These are phyloP conservation scores for Vitis rotundifolia DNA, from an alignment of 164 flowering plant species.

Conservation along the genomic window DNA sequence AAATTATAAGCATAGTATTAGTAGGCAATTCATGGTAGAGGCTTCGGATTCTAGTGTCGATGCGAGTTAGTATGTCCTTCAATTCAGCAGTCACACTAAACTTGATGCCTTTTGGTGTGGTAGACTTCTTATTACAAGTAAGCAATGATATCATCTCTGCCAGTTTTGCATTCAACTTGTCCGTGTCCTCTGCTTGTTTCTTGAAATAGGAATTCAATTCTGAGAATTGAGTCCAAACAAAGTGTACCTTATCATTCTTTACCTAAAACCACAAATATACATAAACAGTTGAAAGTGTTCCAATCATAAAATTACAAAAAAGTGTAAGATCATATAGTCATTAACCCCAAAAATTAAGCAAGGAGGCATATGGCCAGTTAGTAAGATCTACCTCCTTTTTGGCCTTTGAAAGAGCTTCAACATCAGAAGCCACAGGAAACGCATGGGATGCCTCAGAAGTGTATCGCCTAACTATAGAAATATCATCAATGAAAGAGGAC, in stretches of 20 bases:
- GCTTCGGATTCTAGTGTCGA: constrained; percentile 55
- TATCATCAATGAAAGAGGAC: constrained; percentile 78
- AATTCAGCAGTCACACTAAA: constrained; percentile 41
- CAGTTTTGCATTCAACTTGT: constrained; percentile 55
- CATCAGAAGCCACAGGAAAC: constrained; percentile 82
- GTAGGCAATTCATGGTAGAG: constrained; percentile 57
- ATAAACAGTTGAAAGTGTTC: background rate
- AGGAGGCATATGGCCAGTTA: background rate
- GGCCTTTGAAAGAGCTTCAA: constrained; percentile 79
- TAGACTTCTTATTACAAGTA: constrained; percentile 61
- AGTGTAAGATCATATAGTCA: background rate
- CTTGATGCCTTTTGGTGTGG: constrained; percentile 31
- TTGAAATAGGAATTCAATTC: constrained; percentile 72
- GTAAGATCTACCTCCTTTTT: constrained; percentile 70
- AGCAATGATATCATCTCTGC: constrained; percentile 86
- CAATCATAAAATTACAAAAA: background rate
- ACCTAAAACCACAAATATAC: constrained; percentile 39
- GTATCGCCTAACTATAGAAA: constrained; percentile 82
- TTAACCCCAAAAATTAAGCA: background rate
- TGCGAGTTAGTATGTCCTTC: constrained; percentile 59
- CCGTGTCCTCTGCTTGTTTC: constrained; percentile 66
- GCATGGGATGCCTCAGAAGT: constrained; percentile 78
- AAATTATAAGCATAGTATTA: constrained; percentile 83
- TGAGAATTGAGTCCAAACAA: constrained; percentile 93
- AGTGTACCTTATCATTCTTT: constrained; percentile 69